Base-by-base conservation (phyloP, 1,284 basidiomycete genomes). In the Xerocomus amazonicus region DNA sequence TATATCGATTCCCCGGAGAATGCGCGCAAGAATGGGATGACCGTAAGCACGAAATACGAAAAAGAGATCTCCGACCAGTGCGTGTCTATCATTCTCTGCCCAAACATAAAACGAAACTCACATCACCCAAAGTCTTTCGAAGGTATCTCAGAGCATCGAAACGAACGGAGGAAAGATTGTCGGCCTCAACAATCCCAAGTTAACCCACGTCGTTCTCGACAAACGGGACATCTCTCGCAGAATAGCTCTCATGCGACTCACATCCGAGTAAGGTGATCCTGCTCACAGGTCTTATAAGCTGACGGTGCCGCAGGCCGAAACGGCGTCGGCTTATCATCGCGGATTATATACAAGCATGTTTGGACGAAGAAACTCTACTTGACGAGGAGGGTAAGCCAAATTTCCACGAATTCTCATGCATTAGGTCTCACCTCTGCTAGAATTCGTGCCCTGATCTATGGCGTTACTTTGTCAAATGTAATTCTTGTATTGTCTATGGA, bases 141-240 rank as follows among this genome's bases (percentile, higher is more conserved):
- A 80, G 28, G 62, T 88, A 4, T 67, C 72, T 9, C 68, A 69
- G 48, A 63, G 75, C 12, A 83, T 96, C 45, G 67, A 58, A 9
- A 72, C 78, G 3, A 81, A 90, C 56, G 92, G 92, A 32, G 93
- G 92, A 1, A 76, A 72, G 43, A 61, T 92, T 14, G 81, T 77
- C 5, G 78, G 78, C 48, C 71, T 96, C 3, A 69, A 80, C 46
- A 81, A 95, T 46, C 77, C 83, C 7, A 88, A 85, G 60, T 71
- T 96, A 31, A 95, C 93, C 0, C 93, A 96, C 65, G 71, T 96
- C 36, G 73, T 96, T 36, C 67, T 93, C 51, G 88, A 94, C 68
- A 87, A 86, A 66, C 78, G 84, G 10, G 89, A 92, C 55, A 74
- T 74, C 42, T 81, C 78, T 52, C 80, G 91, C 35, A 81, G 91